Conservation (phyloP, 768 basidiomycete species). For the Suillus occidentalis region DNA sequence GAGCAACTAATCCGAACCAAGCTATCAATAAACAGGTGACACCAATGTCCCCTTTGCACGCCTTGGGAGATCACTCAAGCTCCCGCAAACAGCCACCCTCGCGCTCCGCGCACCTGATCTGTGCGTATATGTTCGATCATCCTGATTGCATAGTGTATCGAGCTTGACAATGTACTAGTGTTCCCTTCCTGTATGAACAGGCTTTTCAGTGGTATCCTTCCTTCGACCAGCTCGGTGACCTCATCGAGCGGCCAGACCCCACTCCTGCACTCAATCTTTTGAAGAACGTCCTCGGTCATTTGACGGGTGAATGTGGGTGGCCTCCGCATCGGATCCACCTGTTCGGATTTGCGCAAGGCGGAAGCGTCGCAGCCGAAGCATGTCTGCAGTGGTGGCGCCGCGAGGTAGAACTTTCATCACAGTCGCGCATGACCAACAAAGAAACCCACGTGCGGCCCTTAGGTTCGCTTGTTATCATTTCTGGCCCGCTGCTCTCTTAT, state of each 20-base stretch:
- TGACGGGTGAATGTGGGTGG: constrained; percentile 67
- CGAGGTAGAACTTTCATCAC: constrained; percentile 18
- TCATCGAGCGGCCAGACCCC: constrained; percentile 71
- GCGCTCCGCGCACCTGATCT: constrained; percentile 76
- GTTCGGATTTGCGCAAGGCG: constrained; percentile 89
- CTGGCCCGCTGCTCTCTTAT: constrained; percentile 76
- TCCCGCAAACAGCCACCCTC: constrained; percentile 91
- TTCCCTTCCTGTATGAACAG: constrained; percentile 76
- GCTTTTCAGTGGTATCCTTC: constrained; percentile 87
- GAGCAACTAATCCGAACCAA: constrained; percentile 3
- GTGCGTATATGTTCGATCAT: constrained; percentile 39
- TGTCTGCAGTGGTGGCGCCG: constrained; percentile 56
- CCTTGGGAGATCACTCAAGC: constrained; percentile 68
- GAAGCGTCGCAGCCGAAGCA: constrained; percentile 71
- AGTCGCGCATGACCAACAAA: constrained; percentile 4
- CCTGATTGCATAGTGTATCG: background rate
- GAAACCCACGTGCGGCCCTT: constrained; percentile 34
- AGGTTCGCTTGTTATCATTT: constrained; percentile 67
- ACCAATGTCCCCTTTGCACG: constrained; percentile 74
- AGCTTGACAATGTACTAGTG: constrained; percentile 38
- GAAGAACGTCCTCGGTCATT: constrained; percentile 50
- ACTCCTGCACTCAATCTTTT: constrained; percentile 63
- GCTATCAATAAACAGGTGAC: constrained; percentile 56
- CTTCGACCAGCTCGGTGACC: constrained; percentile 77
- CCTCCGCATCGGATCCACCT: constrained; percentile 69